Evolutionary conservation across 2,329 filamentous ascomycete species (phyloP).

Genomic region (Neoscytalidium dimidiatum): DNA sequence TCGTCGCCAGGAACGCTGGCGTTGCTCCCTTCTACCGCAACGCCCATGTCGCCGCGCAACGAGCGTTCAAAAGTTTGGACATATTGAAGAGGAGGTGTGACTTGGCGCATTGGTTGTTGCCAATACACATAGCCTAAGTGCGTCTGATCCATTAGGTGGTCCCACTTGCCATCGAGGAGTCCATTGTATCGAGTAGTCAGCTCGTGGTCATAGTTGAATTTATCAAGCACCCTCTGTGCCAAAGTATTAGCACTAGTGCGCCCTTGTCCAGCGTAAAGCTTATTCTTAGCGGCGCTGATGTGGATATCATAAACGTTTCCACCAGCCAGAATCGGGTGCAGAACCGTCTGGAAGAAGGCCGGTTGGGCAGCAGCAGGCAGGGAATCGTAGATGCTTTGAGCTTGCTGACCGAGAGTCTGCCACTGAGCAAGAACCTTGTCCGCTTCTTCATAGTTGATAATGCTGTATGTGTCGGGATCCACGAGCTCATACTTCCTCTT

Average conservation of each 20-base stretch:
- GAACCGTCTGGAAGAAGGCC: constrained; percentile 64
- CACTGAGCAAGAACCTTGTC: constrained; percentile 60
- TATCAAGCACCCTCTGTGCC: constrained; percentile 38
- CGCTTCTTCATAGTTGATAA: constrained; percentile 66
- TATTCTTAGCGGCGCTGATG: constrained; percentile 38
- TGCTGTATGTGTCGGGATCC: constrained; percentile 59
- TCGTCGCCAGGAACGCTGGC: constrained; percentile 70
- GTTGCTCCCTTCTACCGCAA: constrained; percentile 66
- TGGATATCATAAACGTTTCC: constrained; percentile 56
- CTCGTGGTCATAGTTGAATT: constrained; percentile 39
- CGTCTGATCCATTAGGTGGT: constrained; percentile 42
- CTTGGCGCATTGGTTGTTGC: constrained; percentile 75
- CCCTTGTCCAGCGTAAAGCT: constrained; percentile 37
- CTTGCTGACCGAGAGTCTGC: constrained; percentile 53
- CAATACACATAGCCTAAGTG: constrained; percentile 44
- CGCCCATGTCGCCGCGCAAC: constrained; percentile 63
- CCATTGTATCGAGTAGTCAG: constrained; percentile 38
- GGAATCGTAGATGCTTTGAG: constrained; percentile 58
- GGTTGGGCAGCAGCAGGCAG: constrained; percentile 54
- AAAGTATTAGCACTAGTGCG: constrained; percentile 42
- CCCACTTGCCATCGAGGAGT: constrained; percentile 40
- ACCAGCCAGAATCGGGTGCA: constrained; percentile 62
- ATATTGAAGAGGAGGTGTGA: constrained; percentile 61
- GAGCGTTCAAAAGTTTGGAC: constrained; percentile 60
- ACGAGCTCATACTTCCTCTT: constrained; percentile 65